phyloP scores from a whole-genome alignment of 805 yeast genomes.

The Lachancea dasiensis region DNA sequence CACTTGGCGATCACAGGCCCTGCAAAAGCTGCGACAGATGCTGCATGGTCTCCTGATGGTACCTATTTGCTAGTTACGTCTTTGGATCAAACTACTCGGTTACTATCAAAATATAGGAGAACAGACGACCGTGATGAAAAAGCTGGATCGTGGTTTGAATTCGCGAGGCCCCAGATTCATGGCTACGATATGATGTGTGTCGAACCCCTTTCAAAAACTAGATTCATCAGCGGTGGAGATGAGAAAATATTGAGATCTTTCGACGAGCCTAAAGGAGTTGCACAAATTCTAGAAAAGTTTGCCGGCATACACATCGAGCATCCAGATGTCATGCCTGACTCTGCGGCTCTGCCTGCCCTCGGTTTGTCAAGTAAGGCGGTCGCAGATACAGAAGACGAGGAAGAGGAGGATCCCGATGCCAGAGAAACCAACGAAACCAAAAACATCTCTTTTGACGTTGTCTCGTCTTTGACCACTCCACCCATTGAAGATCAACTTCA shows the following conservation, averaged over 20 bases:
- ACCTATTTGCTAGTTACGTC: slow-evolving; percentile 71
- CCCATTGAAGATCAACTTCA: slow-evolving; percentile 91
- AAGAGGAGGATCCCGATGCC: slow-evolving; percentile 32
- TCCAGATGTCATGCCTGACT: slow-evolving; percentile 52
- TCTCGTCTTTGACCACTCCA: slow-evolving; percentile 45
- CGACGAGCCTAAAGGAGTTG: slow-evolving; percentile 78
- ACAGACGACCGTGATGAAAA: slow-evolving; percentile 29
- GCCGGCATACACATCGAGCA: slow-evolving; percentile 39
- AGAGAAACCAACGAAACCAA: slow-evolving; percentile 33
- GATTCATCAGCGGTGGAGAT: slow-evolving; percentile 91
- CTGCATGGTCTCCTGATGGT: slow-evolving; percentile 67
- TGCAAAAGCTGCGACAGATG: slow-evolving; percentile 64
- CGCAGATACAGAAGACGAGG: slow-evolving; percentile 41
- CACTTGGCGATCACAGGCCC: slow-evolving; percentile 70
- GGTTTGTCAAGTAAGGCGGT: slow-evolving; percentile 91
- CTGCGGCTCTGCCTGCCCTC: slow-evolving; percentile 86
- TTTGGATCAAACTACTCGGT: slow-evolving; percentile 86
- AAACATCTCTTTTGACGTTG: slow-evolving; percentile 42
- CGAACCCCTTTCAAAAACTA: slow-evolving; percentile 49
- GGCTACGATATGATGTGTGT: slow-evolving; percentile 94
- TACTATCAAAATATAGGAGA: slow-evolving; percentile 58
- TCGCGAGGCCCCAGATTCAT: slow-evolving; percentile 96
- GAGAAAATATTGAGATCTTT: slow-evolving; percentile 88
- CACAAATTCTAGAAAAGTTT: slow-evolving; percentile 49
- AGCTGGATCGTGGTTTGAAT: slow-evolving; percentile 68